These are phyloP conservation scores for Nymphaea thermarum DNA, from an alignment of 164 flowering plant genomes.

Conservation along the genomic window DNA sequence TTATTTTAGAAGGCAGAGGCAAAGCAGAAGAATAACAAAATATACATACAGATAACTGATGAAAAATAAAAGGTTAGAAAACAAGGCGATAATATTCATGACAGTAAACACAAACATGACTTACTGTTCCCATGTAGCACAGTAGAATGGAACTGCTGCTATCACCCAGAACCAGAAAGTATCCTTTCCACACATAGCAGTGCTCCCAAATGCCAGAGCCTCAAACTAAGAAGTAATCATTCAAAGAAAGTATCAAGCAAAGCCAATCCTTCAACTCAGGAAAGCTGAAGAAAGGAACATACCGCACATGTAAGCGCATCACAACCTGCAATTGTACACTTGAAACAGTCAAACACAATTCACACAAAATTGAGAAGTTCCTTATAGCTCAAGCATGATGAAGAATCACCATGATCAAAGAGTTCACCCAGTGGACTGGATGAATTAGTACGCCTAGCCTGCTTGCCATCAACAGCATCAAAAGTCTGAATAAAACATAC, in stretches of 20 bases:
- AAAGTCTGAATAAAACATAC: constrained; percentile 43
- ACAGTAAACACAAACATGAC: constrained; percentile 15
- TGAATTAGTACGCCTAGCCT: constrained; percentile 95
- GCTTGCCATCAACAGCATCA: constrained; percentile 99
- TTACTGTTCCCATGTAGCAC: constrained; percentile 98
- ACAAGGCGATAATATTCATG: not conserved
- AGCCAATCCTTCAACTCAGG: not conserved
- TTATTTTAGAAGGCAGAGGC: not conserved
- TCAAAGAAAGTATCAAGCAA: constrained; percentile 1
- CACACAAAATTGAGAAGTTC: not conserved
- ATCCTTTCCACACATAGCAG: constrained; percentile 81
- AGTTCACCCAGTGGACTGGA: constrained; percentile 99
- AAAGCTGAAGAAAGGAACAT: constrained; percentile 14
- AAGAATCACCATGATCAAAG: constrained; percentile 79
- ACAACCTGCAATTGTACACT: constrained; percentile 59
- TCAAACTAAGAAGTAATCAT: constrained; percentile 49
- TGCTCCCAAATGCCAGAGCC: constrained; percentile 86
- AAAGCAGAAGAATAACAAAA: not conserved
- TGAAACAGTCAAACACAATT: constrained; percentile 3
- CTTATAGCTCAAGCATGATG: constrained; percentile 1
- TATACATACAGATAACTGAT: not conserved
- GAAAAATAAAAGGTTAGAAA: not conserved
- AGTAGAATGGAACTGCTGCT: constrained; percentile 80
- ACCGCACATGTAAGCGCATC: constrained; percentile 99
- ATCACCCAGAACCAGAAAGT: constrained; percentile 91